A percentile compares a stretch with the other conserved stretches of the same genome.
These are phyloP conservation scores for Penicillium sclerotigenum DNA, from an alignment of 2,329 filamentous ascomycete species.

Conservation along the genomic window DNA sequence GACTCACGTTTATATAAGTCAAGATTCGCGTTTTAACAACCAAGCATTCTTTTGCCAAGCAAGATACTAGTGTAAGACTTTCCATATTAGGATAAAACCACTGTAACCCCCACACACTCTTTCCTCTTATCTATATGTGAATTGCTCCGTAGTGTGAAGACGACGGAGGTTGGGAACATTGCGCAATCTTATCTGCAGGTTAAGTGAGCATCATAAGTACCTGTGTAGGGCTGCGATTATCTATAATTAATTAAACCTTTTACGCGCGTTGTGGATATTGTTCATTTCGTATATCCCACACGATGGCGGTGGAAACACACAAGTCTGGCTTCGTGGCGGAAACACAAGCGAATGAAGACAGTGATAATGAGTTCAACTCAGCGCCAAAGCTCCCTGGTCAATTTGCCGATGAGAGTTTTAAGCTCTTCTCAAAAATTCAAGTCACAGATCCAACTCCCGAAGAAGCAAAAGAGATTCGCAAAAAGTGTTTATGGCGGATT, in stretches of 20 bases:
- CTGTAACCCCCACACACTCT: not conserved
- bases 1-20: not conserved
- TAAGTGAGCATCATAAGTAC: not conserved
- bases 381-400: slow-evolving; percentile 36
- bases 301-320: not conserved
- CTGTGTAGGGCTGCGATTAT: not conserved
- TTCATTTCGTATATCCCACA: not conserved
- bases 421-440: slow-evolving; percentile 40
- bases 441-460: slow-evolving; percentile 38
- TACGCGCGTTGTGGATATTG: not conserved
- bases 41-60: not conserved
- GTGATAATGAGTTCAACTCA: not conserved
- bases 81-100: not conserved
- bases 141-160: slow-evolving; percentile 1
- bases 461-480: slow-evolving; percentile 14
- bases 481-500: slow-evolving; percentile 39
- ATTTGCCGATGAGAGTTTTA: slow-evolving; percentile 45
- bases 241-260: not conserved
- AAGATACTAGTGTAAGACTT: not conserved
- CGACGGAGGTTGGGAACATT: slow-evolving; percentile 8
- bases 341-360: slow-evolving; percentile 1
- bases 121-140: not conserved
- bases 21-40: not conserved
- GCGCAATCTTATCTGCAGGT: slow-evolving; percentile 5
- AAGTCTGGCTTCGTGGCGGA: not conserved